Evolutionary conservation across 148 eudicot genomes (phyloP), one percentile per base, ranked within the genome.

Genomic region (Amaranthus palmeri): DNA sequence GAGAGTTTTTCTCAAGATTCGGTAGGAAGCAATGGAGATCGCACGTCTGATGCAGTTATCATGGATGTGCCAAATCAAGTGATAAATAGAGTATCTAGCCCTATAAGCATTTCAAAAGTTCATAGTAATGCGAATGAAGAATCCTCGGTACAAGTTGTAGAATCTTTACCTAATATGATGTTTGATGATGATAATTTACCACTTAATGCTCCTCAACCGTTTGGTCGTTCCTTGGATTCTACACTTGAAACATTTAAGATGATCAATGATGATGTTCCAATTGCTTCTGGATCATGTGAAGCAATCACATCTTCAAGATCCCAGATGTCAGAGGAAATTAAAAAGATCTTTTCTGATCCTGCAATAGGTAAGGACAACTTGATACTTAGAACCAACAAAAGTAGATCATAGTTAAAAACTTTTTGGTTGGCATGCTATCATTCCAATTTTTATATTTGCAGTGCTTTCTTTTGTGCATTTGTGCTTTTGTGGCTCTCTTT

Each of bases 101-200:
- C 80, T 53, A 81, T 85, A 68, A 58, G 68, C 79, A 85, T 89
- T 70, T 72, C 78, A 53, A 63, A 54, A 67, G 51, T 51, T 54
- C 70, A 14, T 61, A 69, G 71, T 60, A 57, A 62, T 76, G 47
- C 57, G 68, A 79, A 72, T 43, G 76, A 72, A 74, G 77, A 72
- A 54, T 12, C 72, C 69, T 58, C 61, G 12, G 70, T 55, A 68
- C 58, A 83, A 54, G 74, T 57, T 78, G 84, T 41, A 45, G 85
- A 85, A 79, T 89, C 99, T 42, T 76, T 88, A 65, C 93, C 99
- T 8, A 84, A 66, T 72, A 63, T 82, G 79, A 42, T 70, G 81
- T 67, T 82, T 75, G 80, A 62, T 66, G 76, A 55, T 43, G 63
- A 78, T 81, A 80, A 73, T 61, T 25, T 68, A n/a, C 59, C 80